Evolutionary conservation across 768 basidiomycete species (phyloP).

Genomic region (Suillus subalutaceus): DNA sequence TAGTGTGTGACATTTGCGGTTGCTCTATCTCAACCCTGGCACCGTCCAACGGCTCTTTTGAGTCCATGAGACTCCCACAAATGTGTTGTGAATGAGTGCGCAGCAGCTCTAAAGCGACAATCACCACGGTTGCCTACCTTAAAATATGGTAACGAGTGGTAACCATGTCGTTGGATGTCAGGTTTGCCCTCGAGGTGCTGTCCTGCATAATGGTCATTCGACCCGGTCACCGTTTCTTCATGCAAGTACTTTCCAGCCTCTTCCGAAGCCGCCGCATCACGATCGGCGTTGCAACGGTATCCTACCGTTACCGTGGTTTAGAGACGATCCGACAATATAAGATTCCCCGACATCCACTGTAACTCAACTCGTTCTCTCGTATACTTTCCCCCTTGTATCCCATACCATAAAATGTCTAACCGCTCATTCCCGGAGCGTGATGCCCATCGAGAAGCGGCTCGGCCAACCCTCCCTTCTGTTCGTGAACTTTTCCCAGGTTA

Average conservation of each 20-base stretch:
- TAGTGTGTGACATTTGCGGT: slow-evolving; percentile 26
- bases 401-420: slow-evolving; percentile 34
- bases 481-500: slow-evolving; percentile 69
- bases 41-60: slow-evolving; percentile 14
- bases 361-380: slow-evolving; percentile 12
- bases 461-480: slow-evolving; percentile 72
- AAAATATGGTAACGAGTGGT: slow-evolving; percentile 27
- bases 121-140: slow-evolving; percentile 32
- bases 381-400: slow-evolving; percentile 20
- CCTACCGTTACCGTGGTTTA: slow-evolving; percentile 4
- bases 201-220: slow-evolving; percentile 24
- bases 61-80: slow-evolving; percentile 13
- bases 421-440: slow-evolving; percentile 28
- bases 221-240: slow-evolving; percentile 30
- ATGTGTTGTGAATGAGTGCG: slow-evolving; percentile 28
- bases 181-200: slow-evolving; percentile 19
- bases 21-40: slow-evolving; percentile 18
- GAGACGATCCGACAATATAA: slow-evolving; percentile 10
- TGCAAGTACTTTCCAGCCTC: slow-evolving; percentile 21
- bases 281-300: slow-evolving; percentile 28
- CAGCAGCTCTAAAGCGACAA: slow-evolving; percentile 35
- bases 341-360: slow-evolving; percentile 13
- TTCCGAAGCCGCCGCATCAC: slow-evolving; percentile 24
- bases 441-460: slow-evolving; percentile 29
- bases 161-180: slow-evolving; percentile 29